Base-by-base conservation (phyloP, 352 stramenopile species). In the Phytopythium aichiense region DNA sequence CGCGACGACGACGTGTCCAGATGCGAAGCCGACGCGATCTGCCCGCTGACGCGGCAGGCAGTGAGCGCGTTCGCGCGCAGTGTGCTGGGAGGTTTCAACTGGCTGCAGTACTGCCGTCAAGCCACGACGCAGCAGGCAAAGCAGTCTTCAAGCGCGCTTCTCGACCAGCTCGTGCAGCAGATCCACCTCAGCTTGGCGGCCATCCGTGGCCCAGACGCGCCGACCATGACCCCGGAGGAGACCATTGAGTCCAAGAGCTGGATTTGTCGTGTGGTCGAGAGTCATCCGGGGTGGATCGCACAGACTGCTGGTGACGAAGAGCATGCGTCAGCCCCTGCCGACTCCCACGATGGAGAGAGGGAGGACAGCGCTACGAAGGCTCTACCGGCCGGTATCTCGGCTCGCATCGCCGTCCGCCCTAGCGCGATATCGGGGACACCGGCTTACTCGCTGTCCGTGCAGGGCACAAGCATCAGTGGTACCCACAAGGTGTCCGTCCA, bases 81-180 rank as follows among this genome's bases (percentile, higher is more conserved):
- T 76, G 58, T 59, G 35, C 54, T 64, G 23, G 58, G 30, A 1
- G 79, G 79, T 18, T 88, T 92, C 38, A 79, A 89, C 53, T 92
- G 77, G 71, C 33, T 42, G 9, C 57, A 71, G 13, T 77, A 72
- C 46, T 37, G 61, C 30, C 58, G 62, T 13, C 55, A 67, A 54
- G 20, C 72, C 49, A 28, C 35, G 0, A 62, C 35, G n/a, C 59
- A 49, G 12, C 42, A 23, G 22, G 38, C 58, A 2, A 9, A 9
- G 12, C n/a, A 48, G n/a, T 6, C 22, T 5, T 23, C 38, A 8
- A 28, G 3, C 37, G 5, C 35, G 0, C 35, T 50, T 13, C 15
- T 18, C 2, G 37, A 59, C 12, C 16, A 37, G 11, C 54, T 59
- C 13, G 35, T 48, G 12, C 37, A 22, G 13, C 54, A 59, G 40